phyloP scores from a whole-genome alignment of 1,284 basidiomycete species.

The Cryptococcus sp. region DNA sequence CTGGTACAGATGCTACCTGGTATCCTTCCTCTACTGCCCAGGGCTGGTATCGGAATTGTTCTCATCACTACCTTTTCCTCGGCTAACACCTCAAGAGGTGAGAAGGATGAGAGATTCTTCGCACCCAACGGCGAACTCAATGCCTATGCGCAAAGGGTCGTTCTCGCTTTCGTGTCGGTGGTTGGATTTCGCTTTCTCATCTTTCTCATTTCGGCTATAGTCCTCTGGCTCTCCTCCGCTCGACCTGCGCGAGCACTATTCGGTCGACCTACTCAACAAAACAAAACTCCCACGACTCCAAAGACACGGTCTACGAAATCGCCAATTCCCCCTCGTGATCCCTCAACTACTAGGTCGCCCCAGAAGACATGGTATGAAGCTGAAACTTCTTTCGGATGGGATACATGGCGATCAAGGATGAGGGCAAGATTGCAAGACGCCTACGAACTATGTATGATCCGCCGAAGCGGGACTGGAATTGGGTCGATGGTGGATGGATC shows the following conservation, averaged over 20 bases:
- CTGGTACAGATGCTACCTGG: constrained; percentile 75
- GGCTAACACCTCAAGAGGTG: constrained; percentile 5
- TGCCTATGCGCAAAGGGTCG: constrained; percentile 64
- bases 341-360: constrained; percentile 26
- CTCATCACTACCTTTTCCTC: constrained; percentile 63
- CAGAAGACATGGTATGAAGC: constrained; percentile 46
- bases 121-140: constrained; percentile 60
- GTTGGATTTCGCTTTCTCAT: constrained; percentile 64
- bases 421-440: constrained; percentile 67
- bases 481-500: constrained; percentile 3
- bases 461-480: constrained; percentile 7
- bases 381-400: constrained; percentile 56
- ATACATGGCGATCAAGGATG: constrained; percentile 63
- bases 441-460: constrained; percentile 66
- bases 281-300: constrained; percentile 8
- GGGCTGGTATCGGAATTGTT: constrained; percentile 66
- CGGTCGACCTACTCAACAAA: background rate
- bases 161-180: constrained; percentile 72
- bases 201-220: constrained; percentile 61
- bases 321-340: constrained; percentile 20
- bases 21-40: constrained; percentile 68
- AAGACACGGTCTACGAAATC: constrained; percentile 9
- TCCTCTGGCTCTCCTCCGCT: constrained; percentile 56
- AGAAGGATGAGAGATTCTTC: constrained; percentile 70
- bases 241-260: background rate